Evolutionary conservation across 257 asterid genomes (phyloP).

Genomic region (Solanum ossicruentum): DNA sequence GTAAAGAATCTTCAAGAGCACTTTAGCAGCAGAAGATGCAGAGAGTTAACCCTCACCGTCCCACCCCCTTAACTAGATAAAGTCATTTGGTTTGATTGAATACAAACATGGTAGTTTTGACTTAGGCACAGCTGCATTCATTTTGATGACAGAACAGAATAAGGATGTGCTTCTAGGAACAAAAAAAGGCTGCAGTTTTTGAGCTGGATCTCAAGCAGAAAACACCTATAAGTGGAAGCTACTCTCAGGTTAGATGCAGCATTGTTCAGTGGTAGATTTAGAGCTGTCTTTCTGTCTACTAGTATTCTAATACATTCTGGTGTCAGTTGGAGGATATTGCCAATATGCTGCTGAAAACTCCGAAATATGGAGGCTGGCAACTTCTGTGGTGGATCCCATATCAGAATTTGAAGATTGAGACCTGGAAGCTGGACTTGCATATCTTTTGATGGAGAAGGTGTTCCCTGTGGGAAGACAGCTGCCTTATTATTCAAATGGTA

Average conservation of each 20-base stretch:
- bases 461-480: constrained; percentile 49
- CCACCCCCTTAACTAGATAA: constrained; percentile 32
- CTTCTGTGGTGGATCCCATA: constrained; percentile 58
- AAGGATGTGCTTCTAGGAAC: constrained; percentile 35
- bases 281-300: constrained; percentile 91
- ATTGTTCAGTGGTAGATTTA: constrained; percentile 82
- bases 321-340: constrained; percentile 42
- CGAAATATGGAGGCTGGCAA: constrained; percentile 64
- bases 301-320: constrained; percentile 82
- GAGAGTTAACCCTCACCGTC: constrained; percentile 16
- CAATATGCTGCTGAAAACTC: constrained; percentile 50
- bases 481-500: constrained; percentile 57
- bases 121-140: constrained; percentile 42
- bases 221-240: constrained; percentile 48
- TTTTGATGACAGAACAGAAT: constrained; percentile 62
- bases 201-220: constrained; percentile 43
- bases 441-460: constrained; percentile 46
- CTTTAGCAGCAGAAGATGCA: constrained; percentile 26
- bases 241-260: constrained; percentile 67
- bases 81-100: constrained; percentile 69
- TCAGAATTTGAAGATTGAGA: constrained; percentile 85
- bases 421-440: constrained; percentile 77
- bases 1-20: constrained; percentile 44
- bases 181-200: constrained; percentile 40
- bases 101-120: constrained; percentile 50